These are phyloP conservation scores for Dactylellina parvicollis DNA, from an alignment of 2,329 filamentous ascomycete genomes.

Conservation along the genomic window DNA sequence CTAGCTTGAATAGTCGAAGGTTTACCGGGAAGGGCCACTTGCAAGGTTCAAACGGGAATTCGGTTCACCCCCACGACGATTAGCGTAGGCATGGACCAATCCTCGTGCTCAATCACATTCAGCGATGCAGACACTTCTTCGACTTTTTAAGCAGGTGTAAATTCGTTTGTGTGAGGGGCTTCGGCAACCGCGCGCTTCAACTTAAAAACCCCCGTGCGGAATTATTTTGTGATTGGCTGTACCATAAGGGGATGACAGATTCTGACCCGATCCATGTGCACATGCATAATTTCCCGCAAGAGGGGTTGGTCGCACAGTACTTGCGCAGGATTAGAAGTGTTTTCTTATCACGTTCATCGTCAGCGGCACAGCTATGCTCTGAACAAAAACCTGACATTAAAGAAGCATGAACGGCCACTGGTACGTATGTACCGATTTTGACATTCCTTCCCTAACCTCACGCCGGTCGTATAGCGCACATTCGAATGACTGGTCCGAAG, in stretches of 20 bases:
- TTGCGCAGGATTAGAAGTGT: neutral
- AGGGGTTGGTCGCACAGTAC: too few species aligned
- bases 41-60: neutral
- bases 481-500: neutral
- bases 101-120: neutral
- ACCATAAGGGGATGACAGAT: neutral
- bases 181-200: constrained; percentile 12
- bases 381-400: constrained; percentile 15
- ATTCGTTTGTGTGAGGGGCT: neutral
- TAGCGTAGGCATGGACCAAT: neutral
- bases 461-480: neutral
- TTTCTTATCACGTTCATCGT: neutral
- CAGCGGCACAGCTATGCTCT: neutral
- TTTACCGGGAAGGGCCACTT: neutral
- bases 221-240: neutral
- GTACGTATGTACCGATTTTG: neutral
- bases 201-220: neutral
- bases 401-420: constrained; percentile 3
- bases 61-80: too few species aligned
- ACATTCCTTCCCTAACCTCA: neutral
- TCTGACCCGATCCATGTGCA: neutral
- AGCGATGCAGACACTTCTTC: neutral
- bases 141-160: neutral
- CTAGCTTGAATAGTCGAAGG: constrained; percentile 1
- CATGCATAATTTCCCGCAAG: constrained; percentile 22